Evolutionary conservation across 2,329 filamentous ascomycete genomes (phyloP).

Genomic region (Camptophora hylomeconis): DNA sequence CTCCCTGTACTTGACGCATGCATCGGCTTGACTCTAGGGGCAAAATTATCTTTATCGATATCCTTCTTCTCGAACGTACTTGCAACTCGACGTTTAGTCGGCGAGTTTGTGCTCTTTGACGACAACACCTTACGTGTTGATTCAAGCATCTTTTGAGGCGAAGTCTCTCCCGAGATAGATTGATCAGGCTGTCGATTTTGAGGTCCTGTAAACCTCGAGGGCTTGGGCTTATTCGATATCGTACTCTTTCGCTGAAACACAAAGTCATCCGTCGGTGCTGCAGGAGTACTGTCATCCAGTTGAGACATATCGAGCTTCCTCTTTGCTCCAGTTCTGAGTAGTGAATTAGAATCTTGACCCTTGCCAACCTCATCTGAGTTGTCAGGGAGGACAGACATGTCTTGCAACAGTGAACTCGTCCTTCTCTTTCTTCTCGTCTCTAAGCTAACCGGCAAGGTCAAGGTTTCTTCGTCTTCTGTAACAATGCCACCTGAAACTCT

Average conservation of each 20-base stretch:
- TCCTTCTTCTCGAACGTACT: conserved; percentile 8
- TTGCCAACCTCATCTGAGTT: conserved; percentile 9
- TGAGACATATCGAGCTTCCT: conserved; percentile 16
- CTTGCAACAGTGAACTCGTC: conserved; percentile 34
- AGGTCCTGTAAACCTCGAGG: conserved; percentile 14
- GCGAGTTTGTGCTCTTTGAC: conserved; percentile 18
- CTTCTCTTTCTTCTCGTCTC: conserved; percentile 40
- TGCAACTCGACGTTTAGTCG: conserved; percentile 12
- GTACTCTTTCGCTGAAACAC: conserved; percentile 14
- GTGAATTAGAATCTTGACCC: conserved; percentile 2
- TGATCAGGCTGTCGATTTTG: conserved; percentile 10
- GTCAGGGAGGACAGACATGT: conserved; percentile 26
- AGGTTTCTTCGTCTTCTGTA: conserved; percentile 17
- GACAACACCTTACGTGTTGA: conserved; percentile 13
- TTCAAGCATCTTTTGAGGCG: conserved; percentile 7
- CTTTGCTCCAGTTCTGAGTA: conserved; percentile 15
- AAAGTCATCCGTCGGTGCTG: conserved; percentile 12
- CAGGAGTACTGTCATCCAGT: conserved; percentile 9
- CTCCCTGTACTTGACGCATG: no score
- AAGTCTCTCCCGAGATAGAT: conserved; percentile 2
- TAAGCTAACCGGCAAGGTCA: conserved; percentile 30
- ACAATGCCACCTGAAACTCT: conserved; percentile 9
- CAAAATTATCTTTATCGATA: conserved; percentile 4
- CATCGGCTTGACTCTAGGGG: no score
- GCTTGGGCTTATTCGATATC: conserved; percentile 7